These are phyloP conservation scores for Cordyceps tenuipes DNA, from an alignment of 2,329 filamentous ascomycete species.

Conservation along the genomic window DNA sequence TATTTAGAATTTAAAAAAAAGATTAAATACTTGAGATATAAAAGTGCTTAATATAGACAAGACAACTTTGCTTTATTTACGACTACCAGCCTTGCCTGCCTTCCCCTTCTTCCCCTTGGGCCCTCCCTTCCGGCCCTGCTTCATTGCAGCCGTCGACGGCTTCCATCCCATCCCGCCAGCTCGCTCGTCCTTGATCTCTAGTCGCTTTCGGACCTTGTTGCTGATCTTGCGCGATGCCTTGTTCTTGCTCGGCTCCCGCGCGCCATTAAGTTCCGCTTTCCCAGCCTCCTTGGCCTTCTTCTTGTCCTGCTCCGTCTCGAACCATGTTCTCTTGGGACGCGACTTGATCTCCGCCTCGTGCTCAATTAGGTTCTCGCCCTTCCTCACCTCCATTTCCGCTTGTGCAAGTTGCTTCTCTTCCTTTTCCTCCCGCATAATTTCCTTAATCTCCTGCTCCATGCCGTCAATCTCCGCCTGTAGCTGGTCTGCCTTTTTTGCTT, in stretches of 20 bases:
- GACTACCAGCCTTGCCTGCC: conserved; percentile 4
- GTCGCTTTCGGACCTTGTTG: conserved; percentile 55
- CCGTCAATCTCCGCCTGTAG: conserved; percentile 65
- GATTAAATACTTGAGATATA: too few species aligned
- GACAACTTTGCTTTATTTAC: not conserved
- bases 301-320: conserved; percentile 88
- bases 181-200: conserved; percentile 47
- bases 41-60: too few species aligned
- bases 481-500: conserved; percentile 62
- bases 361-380: conserved; percentile 83
- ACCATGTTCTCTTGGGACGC: conserved; percentile 89
- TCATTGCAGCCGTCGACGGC: conserved; percentile 30
- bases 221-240: conserved; percentile 50
- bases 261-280: conserved; percentile 49
- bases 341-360: conserved; percentile 86
- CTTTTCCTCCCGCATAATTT: conserved; percentile 82
- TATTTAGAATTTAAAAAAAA: too few species aligned
- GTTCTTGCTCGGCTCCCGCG: conserved; percentile 56
- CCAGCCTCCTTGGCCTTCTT: conserved; percentile 64
- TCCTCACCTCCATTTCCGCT: conserved; percentile 82
- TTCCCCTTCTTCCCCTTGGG: conserved; percentile 16
- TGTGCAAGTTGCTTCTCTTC: conserved; percentile 81
- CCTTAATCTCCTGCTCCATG: conserved; percentile 74
- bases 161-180: conserved; percentile 59
- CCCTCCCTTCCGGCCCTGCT: conserved; percentile 16